Conservation (phyloP, 108 stramenopile species). For the Skeletonema tropicum region DNA sequence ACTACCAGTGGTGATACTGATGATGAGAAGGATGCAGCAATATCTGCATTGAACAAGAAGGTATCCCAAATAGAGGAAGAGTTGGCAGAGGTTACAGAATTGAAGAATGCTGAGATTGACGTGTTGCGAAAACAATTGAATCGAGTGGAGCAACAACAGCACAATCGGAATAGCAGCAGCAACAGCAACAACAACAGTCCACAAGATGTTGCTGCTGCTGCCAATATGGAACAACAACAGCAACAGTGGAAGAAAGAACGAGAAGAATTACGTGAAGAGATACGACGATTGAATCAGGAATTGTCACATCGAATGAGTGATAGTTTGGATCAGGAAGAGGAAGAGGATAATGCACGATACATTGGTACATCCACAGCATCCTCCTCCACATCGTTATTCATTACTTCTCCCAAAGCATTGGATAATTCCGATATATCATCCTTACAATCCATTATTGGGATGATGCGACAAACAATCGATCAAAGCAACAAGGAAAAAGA, state of each 20-base stretch:
- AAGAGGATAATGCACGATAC: neutral
- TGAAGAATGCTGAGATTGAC: slow-evolving; percentile 21
- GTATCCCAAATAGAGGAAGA: neutral
- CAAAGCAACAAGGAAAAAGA: slow-evolving; percentile 33
- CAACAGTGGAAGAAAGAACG: slow-evolving; percentile 20
- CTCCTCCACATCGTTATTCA: neutral
- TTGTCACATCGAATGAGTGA: slow-evolving; percentile 12
- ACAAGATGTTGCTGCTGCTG: neutral
- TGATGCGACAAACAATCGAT: slow-evolving; percentile 28
- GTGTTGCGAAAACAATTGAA: slow-evolving; percentile 17
- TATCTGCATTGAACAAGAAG: slow-evolving; percentile 2
- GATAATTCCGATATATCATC: slow-evolving; percentile 25
- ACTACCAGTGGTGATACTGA: too few relatives aligned
- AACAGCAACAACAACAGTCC: neutral
- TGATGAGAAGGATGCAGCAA: neutral
- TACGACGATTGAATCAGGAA: slow-evolving; percentile 26
- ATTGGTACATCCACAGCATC: neutral
- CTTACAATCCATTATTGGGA: slow-evolving; percentile 32
- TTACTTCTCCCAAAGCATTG: neutral
- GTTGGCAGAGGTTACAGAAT: slow-evolving; percentile 11
- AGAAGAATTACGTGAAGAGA: slow-evolving; percentile 25
- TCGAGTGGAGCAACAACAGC: slow-evolving; percentile 9
- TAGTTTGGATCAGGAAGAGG: neutral
- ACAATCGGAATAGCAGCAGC: neutral
- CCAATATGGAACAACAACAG: neutral